These are phyloP conservation scores for Penicillium fimorum DNA, from an alignment of 495 filamentous ascomycete genomes.

Conservation along the genomic window DNA sequence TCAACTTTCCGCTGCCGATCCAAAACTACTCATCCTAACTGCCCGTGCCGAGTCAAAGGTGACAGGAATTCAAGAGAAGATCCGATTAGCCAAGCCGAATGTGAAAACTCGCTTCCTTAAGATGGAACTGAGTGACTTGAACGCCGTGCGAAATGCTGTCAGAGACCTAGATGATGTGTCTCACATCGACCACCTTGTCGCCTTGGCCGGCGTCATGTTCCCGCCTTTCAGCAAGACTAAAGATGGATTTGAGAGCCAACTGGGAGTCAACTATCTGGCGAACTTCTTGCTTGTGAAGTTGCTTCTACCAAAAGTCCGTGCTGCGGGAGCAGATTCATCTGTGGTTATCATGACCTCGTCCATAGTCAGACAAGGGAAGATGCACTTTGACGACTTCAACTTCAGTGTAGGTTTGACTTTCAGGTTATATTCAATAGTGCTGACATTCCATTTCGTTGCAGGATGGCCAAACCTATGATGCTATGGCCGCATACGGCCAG, in stretches of 20 bases:
- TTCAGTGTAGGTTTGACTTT: slow-evolving; percentile 15
- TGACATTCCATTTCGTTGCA: background rate
- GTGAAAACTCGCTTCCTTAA: slow-evolving; percentile 20
- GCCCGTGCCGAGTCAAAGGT: slow-evolving; percentile 21
- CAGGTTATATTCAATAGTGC: background rate
- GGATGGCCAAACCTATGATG: slow-evolving; percentile 20
- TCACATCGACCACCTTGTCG: slow-evolving; percentile 20
- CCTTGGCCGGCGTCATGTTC: slow-evolving; percentile 21
- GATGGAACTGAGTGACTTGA: slow-evolving; percentile 19
- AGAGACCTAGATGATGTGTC: slow-evolving; percentile 15
- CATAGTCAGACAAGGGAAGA: slow-evolving; percentile 10
- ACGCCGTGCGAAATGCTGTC: slow-evolving; percentile 12
- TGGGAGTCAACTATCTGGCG: slow-evolving; percentile 24
- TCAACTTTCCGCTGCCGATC: slow-evolving; percentile 14
- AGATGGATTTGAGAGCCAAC: slow-evolving; percentile 23
- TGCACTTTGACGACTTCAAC: slow-evolving; percentile 20
- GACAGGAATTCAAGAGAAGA: slow-evolving; percentile 9
- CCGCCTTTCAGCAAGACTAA: slow-evolving; percentile 21
- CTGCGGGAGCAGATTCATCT: slow-evolving; percentile 19
- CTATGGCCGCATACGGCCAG: slow-evolving; percentile 17
- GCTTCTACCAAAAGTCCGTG: slow-evolving; percentile 20
- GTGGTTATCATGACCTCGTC: slow-evolving; percentile 22
- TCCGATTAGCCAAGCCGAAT: slow-evolving; percentile 15
- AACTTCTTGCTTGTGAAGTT: slow-evolving; percentile 25
- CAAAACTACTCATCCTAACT: slow-evolving; percentile 21